A percentile compares a stretch with the other conserved stretches of the same genome.
Conservation (phyloP, 2,329 filamentous ascomycete genomes). For the Paraphaeosphaeria sporulosa region DNA sequence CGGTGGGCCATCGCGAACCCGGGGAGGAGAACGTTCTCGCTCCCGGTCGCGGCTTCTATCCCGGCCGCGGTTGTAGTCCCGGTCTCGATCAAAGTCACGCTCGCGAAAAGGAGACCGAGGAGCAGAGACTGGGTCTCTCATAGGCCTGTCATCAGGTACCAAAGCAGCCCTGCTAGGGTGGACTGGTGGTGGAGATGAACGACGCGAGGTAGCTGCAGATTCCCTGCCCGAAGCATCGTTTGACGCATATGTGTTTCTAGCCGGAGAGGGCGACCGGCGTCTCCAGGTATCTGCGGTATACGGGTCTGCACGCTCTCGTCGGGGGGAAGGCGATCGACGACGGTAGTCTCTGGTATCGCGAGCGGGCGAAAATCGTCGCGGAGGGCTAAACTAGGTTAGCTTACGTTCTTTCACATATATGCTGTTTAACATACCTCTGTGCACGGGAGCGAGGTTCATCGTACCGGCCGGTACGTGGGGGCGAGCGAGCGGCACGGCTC, state of each 20-base stretch:
- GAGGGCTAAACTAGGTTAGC: constrained; percentile 34
- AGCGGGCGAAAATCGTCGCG: constrained; percentile 53
- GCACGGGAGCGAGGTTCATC: constrained; percentile 55
- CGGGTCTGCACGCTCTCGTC: constrained; percentile 58
- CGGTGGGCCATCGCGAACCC: constrained; percentile 48
- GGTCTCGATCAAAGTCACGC: constrained; percentile 37
- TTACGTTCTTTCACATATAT: background rate
- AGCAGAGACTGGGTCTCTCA: constrained; percentile 41
- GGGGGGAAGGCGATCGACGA: constrained; percentile 62
- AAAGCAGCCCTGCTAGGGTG: constrained; percentile 62
- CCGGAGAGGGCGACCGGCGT: constrained; percentile 62
- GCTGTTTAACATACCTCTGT: constrained; percentile 35
- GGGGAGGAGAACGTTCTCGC: constrained; percentile 45
- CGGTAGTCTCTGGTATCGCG: constrained; percentile 58
- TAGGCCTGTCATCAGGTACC: constrained; percentile 33
- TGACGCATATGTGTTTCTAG: constrained; percentile 47
- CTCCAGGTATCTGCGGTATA: constrained; percentile 60
- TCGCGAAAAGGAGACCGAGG: constrained; percentile 46
- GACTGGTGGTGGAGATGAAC: constrained; percentile 65
- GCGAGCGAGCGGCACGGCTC: constrained; percentile 56
- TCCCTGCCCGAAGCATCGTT: constrained; percentile 61
- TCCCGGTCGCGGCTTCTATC: constrained; percentile 32
- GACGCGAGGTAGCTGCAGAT: constrained; percentile 65
- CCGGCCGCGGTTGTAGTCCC: constrained; percentile 33
- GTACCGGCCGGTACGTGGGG: constrained; percentile 50